These are phyloP conservation scores for Arabis alpina DNA, from an alignment of 345 rosid species.

Conservation along the genomic window DNA sequence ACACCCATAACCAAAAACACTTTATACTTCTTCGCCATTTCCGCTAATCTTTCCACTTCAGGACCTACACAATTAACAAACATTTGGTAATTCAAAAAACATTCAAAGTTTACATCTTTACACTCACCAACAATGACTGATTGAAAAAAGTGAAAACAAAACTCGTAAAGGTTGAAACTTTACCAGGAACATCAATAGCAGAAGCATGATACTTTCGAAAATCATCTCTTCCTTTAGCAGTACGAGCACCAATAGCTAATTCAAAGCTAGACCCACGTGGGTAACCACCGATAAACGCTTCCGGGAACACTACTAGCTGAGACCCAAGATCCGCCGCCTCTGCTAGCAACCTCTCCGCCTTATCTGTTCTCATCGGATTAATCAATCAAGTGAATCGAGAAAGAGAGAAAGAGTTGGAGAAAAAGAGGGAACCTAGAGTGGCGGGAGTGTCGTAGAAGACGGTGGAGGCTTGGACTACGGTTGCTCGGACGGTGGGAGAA, in stretches of 20 bases:
- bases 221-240: constrained; percentile 82
- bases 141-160: too few species aligned
- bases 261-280: constrained; percentile 91
- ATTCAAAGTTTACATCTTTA: too few species aligned
- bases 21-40: constrained; percentile 86
- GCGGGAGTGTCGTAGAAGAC: constrained; percentile 89
- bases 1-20: constrained; percentile 90
- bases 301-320: constrained; percentile 91
- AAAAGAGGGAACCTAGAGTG: constrained; percentile 62
- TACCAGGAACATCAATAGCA: constrained; percentile 92
- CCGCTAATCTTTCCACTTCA: constrained; percentile 78
- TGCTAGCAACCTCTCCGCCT: constrained; percentile 86
- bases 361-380: constrained; percentile 47
- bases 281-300: constrained; percentile 92
- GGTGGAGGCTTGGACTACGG: constrained; percentile 94
- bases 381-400: neutral
- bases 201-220: constrained; percentile 85
- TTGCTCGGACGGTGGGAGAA: constrained; percentile 70
- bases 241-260: constrained; percentile 67
- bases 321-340: constrained; percentile 87
- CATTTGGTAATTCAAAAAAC: too few species aligned
- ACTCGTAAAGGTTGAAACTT: constrained; percentile 8
- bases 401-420: neutral
- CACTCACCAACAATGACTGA: neutral
- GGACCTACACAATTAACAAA: constrained; percentile 52